A percentile compares a stretch with the other conserved stretches of the same genome.
phyloP scores from a whole-genome alignment of 2,329 filamentous ascomycete genomes.

The Aspergillus unguis region DNA sequence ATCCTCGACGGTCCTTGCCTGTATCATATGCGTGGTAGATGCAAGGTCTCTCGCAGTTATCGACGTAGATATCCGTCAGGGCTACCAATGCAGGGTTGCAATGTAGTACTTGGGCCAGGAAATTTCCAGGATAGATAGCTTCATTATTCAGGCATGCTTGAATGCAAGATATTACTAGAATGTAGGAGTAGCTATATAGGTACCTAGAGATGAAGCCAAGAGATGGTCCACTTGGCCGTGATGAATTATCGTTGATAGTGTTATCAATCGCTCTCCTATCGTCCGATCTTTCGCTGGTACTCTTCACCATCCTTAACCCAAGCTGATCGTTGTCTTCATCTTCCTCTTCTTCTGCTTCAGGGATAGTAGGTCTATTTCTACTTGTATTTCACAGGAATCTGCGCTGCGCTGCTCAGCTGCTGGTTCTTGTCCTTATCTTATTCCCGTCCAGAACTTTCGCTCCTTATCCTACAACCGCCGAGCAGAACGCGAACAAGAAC shows the following conservation, averaged over 20 bases:
- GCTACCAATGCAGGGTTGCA: too few species aligned
- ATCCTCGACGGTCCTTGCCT: too few species aligned
- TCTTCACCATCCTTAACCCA: background rate
- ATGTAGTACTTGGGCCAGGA: too few species aligned
- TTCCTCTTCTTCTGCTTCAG: background rate
- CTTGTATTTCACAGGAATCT: background rate
- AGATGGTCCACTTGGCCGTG: conserved; percentile 12
- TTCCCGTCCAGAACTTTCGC: conserved; percentile 16
- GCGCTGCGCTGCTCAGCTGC: background rate
- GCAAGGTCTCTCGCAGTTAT: too few species aligned
- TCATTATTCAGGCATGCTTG: too few species aligned
- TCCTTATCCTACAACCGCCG: conserved; percentile 14
- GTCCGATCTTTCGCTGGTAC: conserved; percentile 6
- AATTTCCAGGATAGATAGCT: too few species aligned
- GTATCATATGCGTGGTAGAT: too few species aligned
- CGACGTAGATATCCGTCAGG: too few species aligned
- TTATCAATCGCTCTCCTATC: conserved; percentile 13
- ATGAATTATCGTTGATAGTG: conserved; percentile 22
- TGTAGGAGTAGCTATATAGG: too few species aligned
- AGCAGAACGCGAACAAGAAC: background rate
- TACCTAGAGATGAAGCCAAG: conserved; percentile 10
- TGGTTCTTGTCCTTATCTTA: conserved; percentile 10
- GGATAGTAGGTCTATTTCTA: background rate
- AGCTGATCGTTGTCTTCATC: background rate
- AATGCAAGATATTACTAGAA: too few species aligned